Conservation (phyloP, 306 rosid species). For the Quercus robur region DNA sequence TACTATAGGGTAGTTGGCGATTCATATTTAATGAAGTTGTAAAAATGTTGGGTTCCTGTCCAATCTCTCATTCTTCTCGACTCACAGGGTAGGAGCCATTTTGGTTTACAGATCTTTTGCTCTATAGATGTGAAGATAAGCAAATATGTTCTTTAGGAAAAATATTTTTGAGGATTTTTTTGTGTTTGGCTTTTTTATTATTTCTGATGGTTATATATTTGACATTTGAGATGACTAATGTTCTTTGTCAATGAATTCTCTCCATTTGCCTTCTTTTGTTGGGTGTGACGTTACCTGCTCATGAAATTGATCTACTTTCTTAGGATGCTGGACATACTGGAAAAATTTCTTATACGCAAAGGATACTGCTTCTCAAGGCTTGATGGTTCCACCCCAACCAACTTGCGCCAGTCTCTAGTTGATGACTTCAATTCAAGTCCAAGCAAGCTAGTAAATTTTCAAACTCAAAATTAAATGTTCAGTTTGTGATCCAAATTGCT, state of each 20-base stretch:
- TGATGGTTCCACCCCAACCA: constrained; percentile 90
- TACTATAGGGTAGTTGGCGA: too few species aligned
- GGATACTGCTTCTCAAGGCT: constrained; percentile 93
- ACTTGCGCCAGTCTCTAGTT: constrained; percentile 77
- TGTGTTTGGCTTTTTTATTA: neutral
- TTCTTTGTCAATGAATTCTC: constrained; percentile 15
- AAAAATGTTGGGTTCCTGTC: too few species aligned
- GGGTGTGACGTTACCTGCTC: constrained; percentile 1
- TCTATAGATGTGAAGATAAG: neutral
- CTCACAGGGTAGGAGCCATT: too few species aligned
- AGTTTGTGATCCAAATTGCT: constrained; percentile 11
- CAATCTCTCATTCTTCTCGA: too few species aligned
- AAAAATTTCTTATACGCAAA: constrained; percentile 80
- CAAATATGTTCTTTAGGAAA: neutral
- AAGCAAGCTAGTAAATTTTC: constrained; percentile 67
- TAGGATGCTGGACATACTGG: constrained; percentile 94
- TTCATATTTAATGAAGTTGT: too few species aligned
- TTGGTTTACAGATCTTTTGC: too few species aligned
- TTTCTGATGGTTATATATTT: neutral
- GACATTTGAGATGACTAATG: neutral
- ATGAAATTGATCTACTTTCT: constrained; percentile 32
- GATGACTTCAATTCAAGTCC: constrained; percentile 93
- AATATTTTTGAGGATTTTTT: too few species aligned
- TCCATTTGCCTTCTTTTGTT: neutral
- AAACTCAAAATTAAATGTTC: constrained; percentile 16